Base-by-base conservation (phyloP, 805 yeast genomes). In the Saccharomycopsis guyanensis region DNA sequence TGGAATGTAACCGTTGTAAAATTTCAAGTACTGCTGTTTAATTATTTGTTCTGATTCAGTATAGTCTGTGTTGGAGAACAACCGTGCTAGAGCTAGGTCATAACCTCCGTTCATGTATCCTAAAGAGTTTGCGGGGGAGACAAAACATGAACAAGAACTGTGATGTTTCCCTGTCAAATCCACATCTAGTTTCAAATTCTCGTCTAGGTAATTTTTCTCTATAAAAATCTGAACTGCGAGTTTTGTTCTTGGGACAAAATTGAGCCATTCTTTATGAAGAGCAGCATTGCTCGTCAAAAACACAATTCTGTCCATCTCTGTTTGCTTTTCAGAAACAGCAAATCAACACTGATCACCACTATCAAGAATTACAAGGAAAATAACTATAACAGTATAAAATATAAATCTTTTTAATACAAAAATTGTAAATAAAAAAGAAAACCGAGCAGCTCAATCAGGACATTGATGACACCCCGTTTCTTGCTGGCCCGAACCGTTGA, bases 91-190 rank as follows among this genome's bases (percentile, higher is more conserved):
- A 18, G 41, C 36, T 2, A 46, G 32, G 36, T 49, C 52, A 31
- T 45, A 45, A 5, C 52, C 52, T 7, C 50, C 52, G 37, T 38
- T 40, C 52, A 49, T 49, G 16, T 40, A 37, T 7, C 47, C 52
- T 22, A 45, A 49, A 12, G 50, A 46, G 40, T 49, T 49, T 10
- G 46, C 50, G 6, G 52, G 50, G 2, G 52, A 45, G n/a, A 49
- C 52, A 38, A 49, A 41, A 34, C 52, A 49, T 4, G 39, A 7
- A 25, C 10, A 25, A 6, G 10, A 10, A 7, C 29, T 10, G 10
- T 7, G 10, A 6, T 25, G 29, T n/a, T n/a, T n/a, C n/a, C n/a
- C n/a, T n/a, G n/a, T n/a, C n/a, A n/a, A n/a, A n/a, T n/a, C n/a
- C n/a, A n/a, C n/a, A 25, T 25, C 29, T 25, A 25, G 29, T 7